Evolutionary conservation across 805 yeast species (phyloP), one percentile per base, ranked within the genome.

Genomic region (Candida stauntonica): DNA sequence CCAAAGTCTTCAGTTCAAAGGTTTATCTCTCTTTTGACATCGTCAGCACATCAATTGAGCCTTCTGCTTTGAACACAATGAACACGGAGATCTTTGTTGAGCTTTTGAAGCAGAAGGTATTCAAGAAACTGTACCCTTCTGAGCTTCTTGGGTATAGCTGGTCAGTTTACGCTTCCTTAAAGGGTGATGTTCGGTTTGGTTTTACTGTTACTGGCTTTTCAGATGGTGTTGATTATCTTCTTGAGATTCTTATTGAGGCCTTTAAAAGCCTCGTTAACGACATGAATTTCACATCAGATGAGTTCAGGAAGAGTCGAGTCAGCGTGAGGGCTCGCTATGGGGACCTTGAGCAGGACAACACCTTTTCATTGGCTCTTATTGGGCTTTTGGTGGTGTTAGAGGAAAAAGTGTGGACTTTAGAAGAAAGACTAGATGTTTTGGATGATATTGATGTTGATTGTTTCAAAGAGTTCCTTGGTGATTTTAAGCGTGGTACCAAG

Each of bases 101-200:
- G 34, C 36, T 77, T 3, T 45, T 79, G 4, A 74, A 69, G 17
- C 50, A 55, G 1, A 52, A 57, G 12, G 49, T 81, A 1, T 57
- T 68, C 17, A 54, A 61, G 5, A 42, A 45, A 5, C 48, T 83
- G 2, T 83, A 81, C 51, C 71, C 74, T 1, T 68, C 79, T 1
- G 75, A 78, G 39, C 52, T 67, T n/a, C 41, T 79, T 8, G 77
- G 79, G 2, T 79, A 69, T 49, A 54, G 72, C 0, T 82, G 82
- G 74, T 78, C 74, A 15, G 44, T 82, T 0, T 62, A 58, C 26
- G 73, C 86, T 0, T 75, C 81, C 4, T 43, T 64, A 12, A 73
- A 72, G 45, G 80, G 84, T 5, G 75, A 70, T 36, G 67, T 70
- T 1, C 72, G 80, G 6, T 52, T 83, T 6, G 57, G 70, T 0